A percentile compares a stretch with the other conserved stretches of the same genome.
Evolutionary conservation across 2,329 filamentous ascomycete species (phyloP).

Genomic region (Cercospora sesami): DNA sequence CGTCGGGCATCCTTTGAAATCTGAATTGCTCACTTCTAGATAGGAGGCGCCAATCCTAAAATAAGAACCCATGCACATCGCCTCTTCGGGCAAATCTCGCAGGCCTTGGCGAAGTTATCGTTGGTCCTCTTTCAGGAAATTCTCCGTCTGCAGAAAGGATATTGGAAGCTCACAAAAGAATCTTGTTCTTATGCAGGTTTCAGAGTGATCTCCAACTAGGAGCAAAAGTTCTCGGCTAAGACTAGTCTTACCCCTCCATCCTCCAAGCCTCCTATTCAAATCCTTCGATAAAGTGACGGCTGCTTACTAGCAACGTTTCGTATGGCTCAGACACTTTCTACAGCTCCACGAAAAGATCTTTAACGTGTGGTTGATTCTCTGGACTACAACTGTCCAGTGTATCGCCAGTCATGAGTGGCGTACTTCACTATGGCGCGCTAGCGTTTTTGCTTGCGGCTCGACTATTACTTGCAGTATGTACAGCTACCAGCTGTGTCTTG

Average conservation of each 20-base stretch:
- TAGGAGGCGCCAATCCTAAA: background rate
- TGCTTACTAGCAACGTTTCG: background rate
- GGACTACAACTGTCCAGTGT: background rate
- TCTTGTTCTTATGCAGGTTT: background rate
- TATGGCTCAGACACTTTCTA: background rate
- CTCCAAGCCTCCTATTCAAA: background rate
- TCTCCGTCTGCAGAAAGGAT: background rate
- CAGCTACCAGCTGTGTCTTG: background rate
- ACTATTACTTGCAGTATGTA: conserved; percentile 9
- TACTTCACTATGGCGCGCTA: conserved; percentile 9
- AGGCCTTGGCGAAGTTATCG: conserved; percentile 1
- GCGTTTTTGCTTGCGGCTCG: background rate
- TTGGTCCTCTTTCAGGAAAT: background rate
- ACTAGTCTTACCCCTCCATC: conserved; percentile 1
- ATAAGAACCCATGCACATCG: background rate
- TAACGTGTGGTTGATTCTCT: too few relatives aligned
- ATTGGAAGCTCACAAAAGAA: background rate
- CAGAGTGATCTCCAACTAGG: background rate
- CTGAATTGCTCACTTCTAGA: background rate
- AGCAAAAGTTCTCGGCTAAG: background rate
- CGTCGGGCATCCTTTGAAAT: background rate
- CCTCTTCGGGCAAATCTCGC: conserved; percentile 11
- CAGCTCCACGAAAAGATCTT: background rate
- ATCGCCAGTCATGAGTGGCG: background rate
- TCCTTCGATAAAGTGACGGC: conserved; percentile 1